Evolutionary conservation across 768 basidiomycete species (phyloP), one percentile per base, ranked within the genome.

Genomic region (Steccherinum ochraceum): DNA sequence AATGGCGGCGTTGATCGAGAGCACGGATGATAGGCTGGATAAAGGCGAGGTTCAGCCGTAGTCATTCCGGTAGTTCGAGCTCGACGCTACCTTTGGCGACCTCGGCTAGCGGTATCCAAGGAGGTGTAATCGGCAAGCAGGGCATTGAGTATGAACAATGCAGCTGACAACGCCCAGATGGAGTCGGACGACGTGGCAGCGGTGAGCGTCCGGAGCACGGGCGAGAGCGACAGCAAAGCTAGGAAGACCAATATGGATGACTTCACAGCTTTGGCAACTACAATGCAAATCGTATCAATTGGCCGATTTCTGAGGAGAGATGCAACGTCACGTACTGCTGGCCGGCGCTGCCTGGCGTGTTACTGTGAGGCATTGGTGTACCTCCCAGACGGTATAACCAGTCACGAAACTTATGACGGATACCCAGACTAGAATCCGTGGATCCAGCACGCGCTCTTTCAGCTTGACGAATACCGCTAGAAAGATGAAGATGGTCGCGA

Each of bases 131-230:
- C 92, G 12, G 88, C 88, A 45, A 97, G 71, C 52, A 94, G 70
- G 18, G 83, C 75, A 64, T 94, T 92, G 35, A 96, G 71, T 48
- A 81, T 72, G 66, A 97, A 90, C 41, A 98, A 78, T 47, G 76
- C 74, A 3, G 89, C 89, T n/a, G 92, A 81, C 46, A 97, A 69
- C 4, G 95, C 93, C 93, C 93, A 97, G 56, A 98, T 94, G 24
- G 93, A 93, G 66, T 99, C 96, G 12, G 89, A 89, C 35, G 95
- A 96, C 3, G 94, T 97, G 21, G 94, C 91, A 35, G 90, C 88
- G 24, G 93, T 95, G 61, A 99, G 71, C 4, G 95, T 97, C 61
- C 86, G 81, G 50, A 98, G 72, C 10, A 97, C 88, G 12, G 96
- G 96, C 2, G 93, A 86, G 49, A 97, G 74, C 13, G 93, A 85